Conservation (phyloP, 1,284 basidiomycete species). For the Tilletia setariae region DNA sequence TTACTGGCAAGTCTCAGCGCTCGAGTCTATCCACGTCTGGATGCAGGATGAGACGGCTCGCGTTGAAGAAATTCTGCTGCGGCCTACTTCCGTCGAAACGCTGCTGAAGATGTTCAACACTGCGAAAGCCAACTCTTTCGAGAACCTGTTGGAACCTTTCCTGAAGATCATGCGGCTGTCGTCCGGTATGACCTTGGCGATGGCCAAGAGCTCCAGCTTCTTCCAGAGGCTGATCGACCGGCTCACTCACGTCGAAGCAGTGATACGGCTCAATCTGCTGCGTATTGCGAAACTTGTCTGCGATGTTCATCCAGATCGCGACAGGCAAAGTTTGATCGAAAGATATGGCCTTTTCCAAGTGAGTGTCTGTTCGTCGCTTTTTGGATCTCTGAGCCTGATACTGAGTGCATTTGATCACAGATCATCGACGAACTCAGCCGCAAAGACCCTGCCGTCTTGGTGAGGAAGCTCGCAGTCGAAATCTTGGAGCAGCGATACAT, state of each 20-base stretch:
- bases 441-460: constrained; percentile 59
- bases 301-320: constrained; percentile 69
- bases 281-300: constrained; percentile 79
- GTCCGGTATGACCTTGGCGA: constrained; percentile 67
- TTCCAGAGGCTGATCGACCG: constrained; percentile 82
- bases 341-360: constrained; percentile 37
- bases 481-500: constrained; percentile 25
- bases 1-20: constrained; percentile 89
- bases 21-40: constrained; percentile 89
- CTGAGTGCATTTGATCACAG: constrained; percentile 7
- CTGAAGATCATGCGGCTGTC: constrained; percentile 77
- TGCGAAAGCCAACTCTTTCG: constrained; percentile 81
- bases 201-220: constrained; percentile 73
- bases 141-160: constrained; percentile 81
- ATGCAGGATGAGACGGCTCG: constrained; percentile 89
- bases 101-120: constrained; percentile 80
- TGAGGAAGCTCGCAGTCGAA: constrained; percentile 57
- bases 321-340: constrained; percentile 28
- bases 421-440: constrained; percentile 37
- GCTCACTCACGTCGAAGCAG: constrained; percentile 70
- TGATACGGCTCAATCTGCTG: constrained; percentile 83
- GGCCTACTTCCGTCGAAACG: constrained; percentile 67
- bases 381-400: too few species aligned
- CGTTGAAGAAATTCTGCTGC: constrained; percentile 81
- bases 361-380: not conserved